A percentile compares a stretch with the other conserved stretches of the same genome.
phyloP scores from a whole-genome alignment of 495 filamentous ascomycete species.

The Talaromyces wortmannii region DNA sequence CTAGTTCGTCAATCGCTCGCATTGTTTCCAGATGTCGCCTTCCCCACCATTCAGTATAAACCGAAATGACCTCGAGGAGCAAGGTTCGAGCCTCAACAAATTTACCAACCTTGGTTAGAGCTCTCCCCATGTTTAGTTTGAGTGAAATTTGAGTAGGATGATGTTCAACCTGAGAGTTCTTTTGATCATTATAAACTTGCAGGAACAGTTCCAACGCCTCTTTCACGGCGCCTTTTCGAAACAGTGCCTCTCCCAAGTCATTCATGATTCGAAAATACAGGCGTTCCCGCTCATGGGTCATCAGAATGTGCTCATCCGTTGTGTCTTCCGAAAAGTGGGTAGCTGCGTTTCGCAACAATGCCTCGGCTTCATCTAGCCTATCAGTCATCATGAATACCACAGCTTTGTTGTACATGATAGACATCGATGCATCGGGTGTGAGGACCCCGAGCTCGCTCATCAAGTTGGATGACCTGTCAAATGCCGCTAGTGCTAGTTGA shows the following conservation, averaged over 20 bases:
- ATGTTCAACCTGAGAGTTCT: background rate
- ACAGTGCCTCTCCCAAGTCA: background rate
- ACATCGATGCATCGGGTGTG: background rate
- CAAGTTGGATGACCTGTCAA: background rate
- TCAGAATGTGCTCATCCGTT: background rate
- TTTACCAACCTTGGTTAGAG: background rate
- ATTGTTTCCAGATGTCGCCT: background rate
- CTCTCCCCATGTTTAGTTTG: conserved; percentile 2
- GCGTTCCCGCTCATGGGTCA: background rate
- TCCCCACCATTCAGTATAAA: conserved; percentile 2
- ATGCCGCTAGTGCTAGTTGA: background rate
- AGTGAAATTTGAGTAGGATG: background rate
- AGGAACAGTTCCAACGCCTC: background rate
- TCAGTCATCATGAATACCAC: background rate
- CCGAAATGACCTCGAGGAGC: background rate
- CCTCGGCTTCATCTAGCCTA: background rate
- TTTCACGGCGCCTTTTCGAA: background rate
- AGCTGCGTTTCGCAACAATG: background rate
- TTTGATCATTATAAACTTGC: background rate
- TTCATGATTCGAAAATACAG: background rate
- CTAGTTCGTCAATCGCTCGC: conserved; percentile 1
- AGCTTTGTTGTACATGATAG: background rate
- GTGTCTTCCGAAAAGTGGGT: background rate
- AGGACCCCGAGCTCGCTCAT: background rate
- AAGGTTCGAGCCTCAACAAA: background rate